Base-by-base conservation (phyloP, 2,329 filamentous ascomycete species). In the Neobulgaria alba region DNA sequence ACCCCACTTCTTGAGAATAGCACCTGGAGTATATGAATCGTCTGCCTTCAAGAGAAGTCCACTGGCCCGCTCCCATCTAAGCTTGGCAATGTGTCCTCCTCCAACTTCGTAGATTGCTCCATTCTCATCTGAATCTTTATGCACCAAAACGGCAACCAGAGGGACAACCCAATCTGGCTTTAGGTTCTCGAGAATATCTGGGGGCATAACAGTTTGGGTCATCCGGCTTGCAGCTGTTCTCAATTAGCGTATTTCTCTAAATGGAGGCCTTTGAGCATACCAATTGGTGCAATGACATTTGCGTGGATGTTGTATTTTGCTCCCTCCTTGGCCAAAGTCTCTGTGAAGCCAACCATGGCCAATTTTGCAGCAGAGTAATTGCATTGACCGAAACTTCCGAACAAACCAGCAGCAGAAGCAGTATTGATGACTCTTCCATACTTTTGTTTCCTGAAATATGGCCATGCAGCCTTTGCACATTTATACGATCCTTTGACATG, bases 291-390 rank as follows among this genome's bases (percentile, higher is more conserved):
- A 67, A 98, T 93, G 56, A 86, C 86, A 65, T 98, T 98, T 71
- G 74, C 79, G 57, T 95, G 68, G 55, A 98, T 96, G 74, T 96
- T 96, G 72, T 98, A 98, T 69, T 96, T 96, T 61, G 77, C 72
- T 52, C 92, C 92, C 71, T 98, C 92, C 73, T 96, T 96, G 46
- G 92, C 92, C 49, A 98, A 75, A 3, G 92, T 95, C 73, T 98
- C 90, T 29, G 89, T 95, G 71, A 96, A 96, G 53, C 90, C 92
- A 48, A 98, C 88, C 69, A 94, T 80, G 51, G 85, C 85, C 50
- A 96, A 75, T 72, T 96, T 98, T 59, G 92, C 92, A 46, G 92
- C 89, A 39, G 90, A 94, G 69, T 98, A 98, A 68, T 95, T 96
- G 63, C 81, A 78, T 70, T 96, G 90, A 52, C 90, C 92, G 60